These are phyloP conservation scores for Cajanus cajan DNA, from an alignment of 306 rosid genomes.

Conservation along the genomic window DNA sequence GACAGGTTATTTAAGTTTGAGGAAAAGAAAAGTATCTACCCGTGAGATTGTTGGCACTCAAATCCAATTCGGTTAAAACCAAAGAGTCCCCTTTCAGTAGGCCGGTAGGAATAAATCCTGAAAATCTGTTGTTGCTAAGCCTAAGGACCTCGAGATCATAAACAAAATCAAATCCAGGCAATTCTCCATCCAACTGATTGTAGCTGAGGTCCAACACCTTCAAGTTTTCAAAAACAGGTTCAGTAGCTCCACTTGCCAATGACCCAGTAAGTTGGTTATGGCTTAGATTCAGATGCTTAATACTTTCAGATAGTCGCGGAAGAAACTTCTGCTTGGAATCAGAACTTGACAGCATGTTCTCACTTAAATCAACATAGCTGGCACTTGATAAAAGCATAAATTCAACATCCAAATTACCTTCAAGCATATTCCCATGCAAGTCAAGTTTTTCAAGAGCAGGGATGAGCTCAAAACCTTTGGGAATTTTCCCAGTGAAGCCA, in stretches of 20 bases:
- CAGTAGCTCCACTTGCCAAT: constrained; percentile 66
- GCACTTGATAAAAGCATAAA: constrained; percentile 61
- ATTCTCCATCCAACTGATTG: constrained; percentile 85
- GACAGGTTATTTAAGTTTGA: not conserved
- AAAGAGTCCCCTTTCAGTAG: constrained; percentile 87
- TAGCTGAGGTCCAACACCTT: constrained; percentile 91
- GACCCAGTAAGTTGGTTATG: constrained; percentile 81
- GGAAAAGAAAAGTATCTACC: constrained; percentile 48
- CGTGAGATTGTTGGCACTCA: constrained; percentile 96
- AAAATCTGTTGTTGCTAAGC: constrained; percentile 86
- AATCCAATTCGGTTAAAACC: constrained; percentile 79
- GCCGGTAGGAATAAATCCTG: constrained; percentile 76
- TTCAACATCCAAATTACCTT: constrained; percentile 58
- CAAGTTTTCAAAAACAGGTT: constrained; percentile 66
- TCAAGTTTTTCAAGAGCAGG: constrained; percentile 73
- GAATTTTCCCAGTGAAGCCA: constrained; percentile 65
- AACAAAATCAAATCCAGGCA: constrained; percentile 90
- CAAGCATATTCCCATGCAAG: constrained; percentile 82
- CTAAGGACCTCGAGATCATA: constrained; percentile 88
- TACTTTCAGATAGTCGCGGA: constrained; percentile 63
- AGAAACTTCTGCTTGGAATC: constrained; percentile 62
- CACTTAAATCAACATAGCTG: constrained; percentile 82
- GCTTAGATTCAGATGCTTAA: constrained; percentile 80
- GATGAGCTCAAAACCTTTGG: constrained; percentile 71
- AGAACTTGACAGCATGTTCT: constrained; percentile 66